Base-by-base conservation (phyloP, 2,329 filamentous ascomycete genomes). In the Nothophoma quercina region DNA sequence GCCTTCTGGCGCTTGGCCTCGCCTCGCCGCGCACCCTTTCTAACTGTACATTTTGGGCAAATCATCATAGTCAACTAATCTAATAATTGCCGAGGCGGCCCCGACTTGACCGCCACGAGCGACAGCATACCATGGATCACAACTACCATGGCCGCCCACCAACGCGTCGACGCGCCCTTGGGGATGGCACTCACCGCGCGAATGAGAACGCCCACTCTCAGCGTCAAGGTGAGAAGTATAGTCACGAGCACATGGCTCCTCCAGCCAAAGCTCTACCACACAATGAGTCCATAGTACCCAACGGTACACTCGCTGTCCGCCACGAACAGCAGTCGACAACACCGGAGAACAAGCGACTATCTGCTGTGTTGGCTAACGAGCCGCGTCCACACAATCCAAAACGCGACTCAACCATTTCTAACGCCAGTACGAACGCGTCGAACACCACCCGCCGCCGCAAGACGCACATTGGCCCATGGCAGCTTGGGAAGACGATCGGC, bases 391-490 rank as follows among this genome's bases (percentile, higher is more conserved):
- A 78, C 19, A 85, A 85, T 41, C 40, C 68, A 12, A 74, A 74
- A 62, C 76, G 79, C 39, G 72, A 79, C 60, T 80, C 83, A 0
- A 77, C 80, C 5, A 77, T 84, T 29, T 86, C 85, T 1, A 83
- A 81, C 2, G 75, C 79, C 0, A 86, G 84, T 5, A 83, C 82
- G 2, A 77, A 80, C 40, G 82, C 80, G 4, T 82, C 79, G 3
- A 70, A 68, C 22, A 81, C 79, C 45, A 71, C 67, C 45, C 78
- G 81, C 5, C 81, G 82, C 57, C 77, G 82, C 36, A 86, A 86
- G 75, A 90, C 88, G 9, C 88, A 91, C 65, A 90, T 99, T 65
- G 95, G 95, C 0, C 93, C 93, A 60, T 99, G 95, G 95, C 87
- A 93, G 61, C 79, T 99, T 3, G 95, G 95, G 6, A 91, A 85